Percentiles rank a stretch among this genome's conserved stretches.
These are phyloP conservation scores for Miscanthus lutarioriparius DNA, from an alignment of 176 grass and related monocot genomes.

Conservation along the genomic window DNA sequence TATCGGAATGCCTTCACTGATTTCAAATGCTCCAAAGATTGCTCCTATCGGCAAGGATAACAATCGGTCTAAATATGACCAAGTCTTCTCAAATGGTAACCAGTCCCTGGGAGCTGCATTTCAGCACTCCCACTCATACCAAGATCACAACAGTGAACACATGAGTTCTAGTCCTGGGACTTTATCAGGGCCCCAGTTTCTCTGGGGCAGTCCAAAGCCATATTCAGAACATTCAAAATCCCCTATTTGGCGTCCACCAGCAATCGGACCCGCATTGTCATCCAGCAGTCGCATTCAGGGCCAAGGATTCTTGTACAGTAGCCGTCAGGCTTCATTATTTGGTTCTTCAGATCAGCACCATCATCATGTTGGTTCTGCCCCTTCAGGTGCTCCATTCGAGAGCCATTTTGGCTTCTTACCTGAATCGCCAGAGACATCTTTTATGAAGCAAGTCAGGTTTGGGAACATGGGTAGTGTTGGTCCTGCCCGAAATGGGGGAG, in stretches of 20 bases:
- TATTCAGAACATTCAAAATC: conserved; percentile 77
- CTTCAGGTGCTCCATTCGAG: conserved; percentile 76
- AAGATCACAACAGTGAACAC: conserved; percentile 60
- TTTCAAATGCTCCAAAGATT: conserved; percentile 74
- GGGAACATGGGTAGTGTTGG: conserved; percentile 53
- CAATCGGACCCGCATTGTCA: conserved; percentile 44
- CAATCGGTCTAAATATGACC: conserved; percentile 58
- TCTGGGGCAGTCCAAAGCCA: conserved; percentile 91
- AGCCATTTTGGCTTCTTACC: conserved; percentile 81
- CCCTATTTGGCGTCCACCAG: conserved; percentile 62
- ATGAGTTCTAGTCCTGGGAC: conserved; percentile 66
- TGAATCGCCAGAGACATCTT: conserved; percentile 67
- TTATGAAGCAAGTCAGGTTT: conserved; percentile 60
- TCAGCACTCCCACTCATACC: conserved; percentile 80
- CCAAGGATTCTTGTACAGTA: conserved; percentile 63
- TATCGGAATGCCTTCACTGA: conserved; percentile 60
- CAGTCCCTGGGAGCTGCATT: conserved; percentile 44
- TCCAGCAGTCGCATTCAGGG: conserved; percentile 52
- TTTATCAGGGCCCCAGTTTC: conserved; percentile 86
- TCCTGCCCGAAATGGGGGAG: conserved; percentile 42
- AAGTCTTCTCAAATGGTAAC: conserved; percentile 54
- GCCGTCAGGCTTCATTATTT: conserved; percentile 51
- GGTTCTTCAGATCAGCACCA: conserved; percentile 59
- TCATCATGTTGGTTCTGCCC: conserved; percentile 82
- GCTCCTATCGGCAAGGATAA: conserved; percentile 86